Evolutionary conservation across 169 alveolate genomes (phyloP).

Genomic region (Plasmodium gaboni): DNA sequence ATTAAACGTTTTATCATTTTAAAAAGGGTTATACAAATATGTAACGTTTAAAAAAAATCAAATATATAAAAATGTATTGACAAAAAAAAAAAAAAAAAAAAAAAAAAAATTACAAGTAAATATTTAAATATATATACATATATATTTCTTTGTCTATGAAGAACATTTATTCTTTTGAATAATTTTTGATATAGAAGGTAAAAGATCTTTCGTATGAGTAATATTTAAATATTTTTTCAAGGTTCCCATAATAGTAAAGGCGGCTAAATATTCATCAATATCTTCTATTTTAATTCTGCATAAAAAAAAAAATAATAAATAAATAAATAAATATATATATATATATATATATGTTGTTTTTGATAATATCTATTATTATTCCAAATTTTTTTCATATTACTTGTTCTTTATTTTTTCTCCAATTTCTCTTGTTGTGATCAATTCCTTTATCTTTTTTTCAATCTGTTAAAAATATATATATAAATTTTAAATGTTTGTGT

Average conservation of each 20-base stretch:
- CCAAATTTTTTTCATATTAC: constrained; percentile 1
- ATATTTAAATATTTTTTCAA: constrained; percentile 56
- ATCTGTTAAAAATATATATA: constrained; percentile 21
- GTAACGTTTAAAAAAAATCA: neutral
- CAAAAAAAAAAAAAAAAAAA: constrained; percentile 7
- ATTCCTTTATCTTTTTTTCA: constrained; percentile 47
- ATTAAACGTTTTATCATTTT: no score
- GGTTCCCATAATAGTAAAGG: constrained; percentile 67
- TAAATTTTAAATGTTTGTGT: neutral
- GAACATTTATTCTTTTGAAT: constrained; percentile 54
- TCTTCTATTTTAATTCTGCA: constrained; percentile 55
- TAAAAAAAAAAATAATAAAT: neutral
- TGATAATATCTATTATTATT: neutral
- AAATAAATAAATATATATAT: neutral
- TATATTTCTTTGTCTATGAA: neutral
- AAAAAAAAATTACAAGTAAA: neutral
- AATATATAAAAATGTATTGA: neutral
- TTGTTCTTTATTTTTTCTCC: constrained; percentile 66
- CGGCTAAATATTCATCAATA: constrained; percentile 69
- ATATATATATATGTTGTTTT: neutral
- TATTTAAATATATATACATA: neutral
- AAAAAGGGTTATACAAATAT: no score
- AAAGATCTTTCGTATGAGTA: constrained; percentile 65
- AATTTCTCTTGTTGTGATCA: constrained; percentile 25
- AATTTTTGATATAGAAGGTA: constrained; percentile 75